Evolutionary conservation across 202 grass and related monocot genomes (phyloP), one percentile per base, ranked within the genome.

Genomic region (Panicum virgatum): DNA sequence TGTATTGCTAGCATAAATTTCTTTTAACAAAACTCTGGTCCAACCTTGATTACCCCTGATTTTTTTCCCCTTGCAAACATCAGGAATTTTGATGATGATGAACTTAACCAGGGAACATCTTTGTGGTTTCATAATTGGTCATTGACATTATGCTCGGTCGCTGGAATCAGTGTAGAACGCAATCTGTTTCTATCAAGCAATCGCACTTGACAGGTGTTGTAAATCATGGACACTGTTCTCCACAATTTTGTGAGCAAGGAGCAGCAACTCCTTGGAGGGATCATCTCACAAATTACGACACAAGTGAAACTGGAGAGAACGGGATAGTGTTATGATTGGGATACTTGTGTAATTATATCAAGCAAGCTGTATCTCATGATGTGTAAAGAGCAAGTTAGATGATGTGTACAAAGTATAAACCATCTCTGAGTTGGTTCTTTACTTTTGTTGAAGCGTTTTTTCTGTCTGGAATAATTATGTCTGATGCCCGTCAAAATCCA

Each of bases 71-170:
- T 42, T 26, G 3, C 16, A 57, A 69, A 69, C 15, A 63, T 43
- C 70, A 72, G 77, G 34, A 27, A 38, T n/a, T n/a, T n/a, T n/a
- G n/a, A n/a, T 63, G 85, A 77, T 40, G 39, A 40, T 40, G 39
- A 40, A 40, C 39, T 9, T 5, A 9, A 40, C 2, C 48, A 32
- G 25, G 40, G 18, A 82, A 71, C 43, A 62, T 63, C 52, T 81
- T 20, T 72, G 76, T 52, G 45, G 27, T 38, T 16, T 6, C 3
- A 3, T 1, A 27, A 18, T 71, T 47, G 6, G 18, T 22, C 1
- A 3, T 42, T 44, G 51, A 58, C 75, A 32, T 81, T 62, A 50
- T 10, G 32, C 56, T 82, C 54, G 25, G 8, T 73, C 45, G 63
- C 19, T 70, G 30, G 36, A 76, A 78, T 59, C 9, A 25, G 15